A percentile compares a stretch with the other conserved stretches of the same genome.
These are phyloP conservation scores for Penicillium fuscoglaucum DNA, from an alignment of 2,329 filamentous ascomycete species.

Conservation along the genomic window DNA sequence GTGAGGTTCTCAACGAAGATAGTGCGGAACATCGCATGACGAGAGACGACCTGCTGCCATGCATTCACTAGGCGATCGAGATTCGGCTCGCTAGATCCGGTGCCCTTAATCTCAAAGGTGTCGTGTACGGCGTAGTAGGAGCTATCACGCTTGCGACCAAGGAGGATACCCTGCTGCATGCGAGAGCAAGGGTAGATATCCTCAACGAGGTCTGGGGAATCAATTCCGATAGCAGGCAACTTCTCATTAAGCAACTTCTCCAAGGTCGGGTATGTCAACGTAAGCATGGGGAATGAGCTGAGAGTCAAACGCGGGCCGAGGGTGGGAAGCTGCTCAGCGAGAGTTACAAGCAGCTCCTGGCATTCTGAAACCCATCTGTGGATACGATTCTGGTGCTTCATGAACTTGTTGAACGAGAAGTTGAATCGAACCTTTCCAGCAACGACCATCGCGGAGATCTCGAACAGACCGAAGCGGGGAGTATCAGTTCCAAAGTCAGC, in stretches of 20 bases:
- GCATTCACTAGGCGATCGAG: conserved; percentile 29
- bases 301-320: conserved; percentile 36
- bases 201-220: conserved; percentile 39
- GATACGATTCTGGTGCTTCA: conserved; percentile 49
- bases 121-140: conserved; percentile 42
- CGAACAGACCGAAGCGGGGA: conserved; percentile 52
- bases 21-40: conserved; percentile 40
- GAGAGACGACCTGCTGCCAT: conserved; percentile 35
- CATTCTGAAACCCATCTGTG: conserved; percentile 46
- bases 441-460: conserved; percentile 54
- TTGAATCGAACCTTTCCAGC: conserved; percentile 50
- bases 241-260: conserved; percentile 38
- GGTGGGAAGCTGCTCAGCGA: conserved; percentile 30
- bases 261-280: conserved; percentile 46
- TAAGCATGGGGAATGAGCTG: conserved; percentile 49
- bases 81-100: conserved; percentile 25
- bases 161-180: conserved; percentile 41
- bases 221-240: conserved; percentile 40
- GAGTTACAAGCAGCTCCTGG: conserved; percentile 32
- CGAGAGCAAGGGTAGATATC: conserved; percentile 45
- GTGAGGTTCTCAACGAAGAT: conserved; percentile 39
- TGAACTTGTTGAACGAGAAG: conserved; percentile 53
- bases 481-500: conserved; percentile 49
- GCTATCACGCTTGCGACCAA: conserved; percentile 35
- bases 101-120: conserved; percentile 37